Evolutionary conservation across 1,284 basidiomycete genomes (phyloP).

Genomic region (Coniferiporia weirii): DNA sequence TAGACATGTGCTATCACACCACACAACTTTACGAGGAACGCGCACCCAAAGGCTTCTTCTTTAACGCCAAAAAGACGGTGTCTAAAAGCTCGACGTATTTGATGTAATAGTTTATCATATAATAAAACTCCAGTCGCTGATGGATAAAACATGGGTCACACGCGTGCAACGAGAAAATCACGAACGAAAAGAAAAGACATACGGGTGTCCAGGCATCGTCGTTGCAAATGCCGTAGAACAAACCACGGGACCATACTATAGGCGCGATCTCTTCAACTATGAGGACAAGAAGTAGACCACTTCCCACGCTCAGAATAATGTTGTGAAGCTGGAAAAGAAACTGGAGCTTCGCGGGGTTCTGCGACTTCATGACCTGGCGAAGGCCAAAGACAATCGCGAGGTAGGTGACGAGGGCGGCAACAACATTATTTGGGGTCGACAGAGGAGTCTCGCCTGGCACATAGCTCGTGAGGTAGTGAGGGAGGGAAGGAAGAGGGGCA

Average conservation of each 20-base stretch:
- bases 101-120: slow-evolving; percentile 98
- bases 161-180: slow-evolving; percentile 17
- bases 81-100: slow-evolving; percentile 93
- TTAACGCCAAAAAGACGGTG: slow-evolving; percentile 95
- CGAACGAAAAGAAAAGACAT: slow-evolving; percentile 30
- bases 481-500: slow-evolving; percentile 51
- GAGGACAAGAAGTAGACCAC: slow-evolving; percentile 73
- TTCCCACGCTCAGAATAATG: slow-evolving; percentile 79
- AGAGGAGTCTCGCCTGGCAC: slow-evolving; percentile 72
- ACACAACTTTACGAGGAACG: slow-evolving; percentile 16
- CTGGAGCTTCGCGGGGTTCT: slow-evolving; percentile 74
- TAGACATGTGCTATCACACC: background rate
- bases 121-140: slow-evolving; percentile 84
- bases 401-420: slow-evolving; percentile 71
- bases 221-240: slow-evolving; percentile 79
- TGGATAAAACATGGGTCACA: slow-evolving; percentile 8
- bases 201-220: slow-evolving; percentile 81
- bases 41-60: slow-evolving; percentile 94
- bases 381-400: slow-evolving; percentile 87
- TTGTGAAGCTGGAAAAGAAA: slow-evolving; percentile 92
- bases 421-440: slow-evolving; percentile 73
- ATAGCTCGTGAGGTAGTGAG: slow-evolving; percentile 62
- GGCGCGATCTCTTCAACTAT: slow-evolving; percentile 91
- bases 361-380: slow-evolving; percentile 79
- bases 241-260: slow-evolving; percentile 62